A percentile compares a stretch with the other conserved stretches of the same genome.
phyloP scores from a whole-genome alignment of 2,329 filamentous ascomycete species.

The Fusarium setosum region DNA sequence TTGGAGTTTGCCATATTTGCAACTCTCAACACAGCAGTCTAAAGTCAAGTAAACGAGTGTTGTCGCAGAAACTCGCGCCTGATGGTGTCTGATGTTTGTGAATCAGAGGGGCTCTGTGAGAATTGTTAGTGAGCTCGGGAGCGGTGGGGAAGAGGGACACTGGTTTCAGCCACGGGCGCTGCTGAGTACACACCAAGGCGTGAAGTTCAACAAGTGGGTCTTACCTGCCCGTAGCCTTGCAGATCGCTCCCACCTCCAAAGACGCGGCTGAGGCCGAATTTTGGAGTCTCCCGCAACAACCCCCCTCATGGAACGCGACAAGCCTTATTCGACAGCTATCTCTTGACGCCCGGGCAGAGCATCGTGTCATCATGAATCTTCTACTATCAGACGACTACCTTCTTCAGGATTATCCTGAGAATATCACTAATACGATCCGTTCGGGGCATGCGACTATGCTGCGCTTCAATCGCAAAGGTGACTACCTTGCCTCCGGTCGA shows the following conservation, averaged over 20 bases:
- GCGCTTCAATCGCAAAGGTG: slow-evolving; percentile 93
- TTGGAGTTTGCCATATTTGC: slow-evolving; percentile 66
- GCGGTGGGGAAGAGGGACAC: slow-evolving; percentile 19
- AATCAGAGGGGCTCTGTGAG: slow-evolving; percentile 37
- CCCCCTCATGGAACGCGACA: slow-evolving; percentile 34
- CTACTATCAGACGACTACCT: slow-evolving; percentile 72
- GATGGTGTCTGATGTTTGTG: slow-evolving; percentile 26
- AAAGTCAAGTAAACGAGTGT: slow-evolving; percentile 1
- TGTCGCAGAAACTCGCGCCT: slow-evolving; percentile 1
- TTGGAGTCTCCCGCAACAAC: slow-evolving; percentile 30
- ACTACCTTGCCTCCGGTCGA: slow-evolving; percentile 93
- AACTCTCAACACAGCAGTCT: slow-evolving; percentile 1
- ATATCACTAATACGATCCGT: slow-evolving; percentile 87
- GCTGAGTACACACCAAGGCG: slow-evolving; percentile 26
- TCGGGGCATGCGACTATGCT: slow-evolving; percentile 73
- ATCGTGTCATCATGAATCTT: slow-evolving; percentile 62
- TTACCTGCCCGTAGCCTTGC: slow-evolving; percentile 47
- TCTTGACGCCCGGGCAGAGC: background rate
- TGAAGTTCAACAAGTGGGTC: slow-evolving; percentile 2
- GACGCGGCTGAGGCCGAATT: slow-evolving; percentile 41
- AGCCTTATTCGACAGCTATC: slow-evolving; percentile 10
- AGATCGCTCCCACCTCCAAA: slow-evolving; percentile 33
- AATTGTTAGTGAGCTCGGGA: slow-evolving; percentile 43
- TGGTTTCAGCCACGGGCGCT: slow-evolving; percentile 22
- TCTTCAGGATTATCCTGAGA: slow-evolving; percentile 87